phyloP scores from a whole-genome alignment of 2,329 filamentous ascomycete species.

The Paramyrothecium sp. region DNA sequence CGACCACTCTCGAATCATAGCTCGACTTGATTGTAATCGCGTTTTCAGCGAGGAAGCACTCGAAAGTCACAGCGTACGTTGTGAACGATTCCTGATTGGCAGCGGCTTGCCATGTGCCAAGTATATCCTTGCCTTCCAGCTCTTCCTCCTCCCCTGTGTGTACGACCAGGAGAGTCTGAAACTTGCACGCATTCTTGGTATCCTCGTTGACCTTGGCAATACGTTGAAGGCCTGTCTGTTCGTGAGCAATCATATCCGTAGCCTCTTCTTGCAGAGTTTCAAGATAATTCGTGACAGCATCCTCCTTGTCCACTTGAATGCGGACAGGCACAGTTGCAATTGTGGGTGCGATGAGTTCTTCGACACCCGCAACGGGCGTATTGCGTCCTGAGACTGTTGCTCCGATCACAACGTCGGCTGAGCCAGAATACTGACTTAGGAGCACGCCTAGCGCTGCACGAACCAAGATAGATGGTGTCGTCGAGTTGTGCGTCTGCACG shows the following conservation, averaged over 20 bases:
- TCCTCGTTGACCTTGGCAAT: conserved; percentile 7
- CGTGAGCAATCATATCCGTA: conserved; percentile 10
- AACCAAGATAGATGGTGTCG: conserved; percentile 8
- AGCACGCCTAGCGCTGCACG: conserved; percentile 10
- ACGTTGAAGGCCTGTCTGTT: conserved; percentile 11
- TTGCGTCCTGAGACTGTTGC: conserved; percentile 19
- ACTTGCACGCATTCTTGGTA: conserved; percentile 1
- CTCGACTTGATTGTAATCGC: not conserved
- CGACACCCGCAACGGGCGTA: conserved; percentile 17
- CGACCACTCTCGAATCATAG: not conserved
- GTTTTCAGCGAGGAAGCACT: not conserved
- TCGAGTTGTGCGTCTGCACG: not conserved
- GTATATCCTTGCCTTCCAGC: not conserved
- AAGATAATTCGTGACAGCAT: conserved; percentile 34
- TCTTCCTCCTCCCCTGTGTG: conserved; percentile 8
- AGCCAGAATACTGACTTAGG: conserved; percentile 6
- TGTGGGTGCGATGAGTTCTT: conserved; percentile 20
- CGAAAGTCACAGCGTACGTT: not conserved
- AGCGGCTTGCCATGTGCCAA: not conserved
- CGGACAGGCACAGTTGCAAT: conserved; percentile 24
- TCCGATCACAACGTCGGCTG: conserved; percentile 26
- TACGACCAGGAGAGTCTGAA: conserved; percentile 10
- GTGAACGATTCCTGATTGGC: not conserved
- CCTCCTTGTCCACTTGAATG: conserved; percentile 3
- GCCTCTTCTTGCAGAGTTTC: conserved; percentile 20